Conservation (phyloP, 768 basidiomycete species). For the Chiua virens region DNA sequence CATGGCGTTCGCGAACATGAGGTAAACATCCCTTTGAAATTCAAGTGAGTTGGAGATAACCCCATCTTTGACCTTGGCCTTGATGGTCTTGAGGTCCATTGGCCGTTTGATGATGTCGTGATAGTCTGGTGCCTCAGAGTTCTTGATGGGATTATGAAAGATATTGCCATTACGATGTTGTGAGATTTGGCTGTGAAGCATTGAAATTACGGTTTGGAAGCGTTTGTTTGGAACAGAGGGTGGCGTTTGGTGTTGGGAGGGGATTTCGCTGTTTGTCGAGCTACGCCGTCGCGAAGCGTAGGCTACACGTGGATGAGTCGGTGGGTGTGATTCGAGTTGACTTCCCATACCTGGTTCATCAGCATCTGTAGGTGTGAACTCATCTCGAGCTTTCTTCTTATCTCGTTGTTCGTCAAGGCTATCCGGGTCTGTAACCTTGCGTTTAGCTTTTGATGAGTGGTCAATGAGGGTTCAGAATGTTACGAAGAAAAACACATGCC, state of each 20-base stretch:
- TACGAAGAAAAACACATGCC: conserved; percentile 4
- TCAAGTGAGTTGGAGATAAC: conserved; percentile 78
- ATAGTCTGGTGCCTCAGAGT: conserved; percentile 88
- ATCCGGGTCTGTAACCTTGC: conserved; percentile 25
- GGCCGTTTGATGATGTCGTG: conserved; percentile 91
- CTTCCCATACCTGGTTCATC: conserved; percentile 45
- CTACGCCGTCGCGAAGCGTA: conserved; percentile 20
- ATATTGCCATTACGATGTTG: conserved; percentile 87
- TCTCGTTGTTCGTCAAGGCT: conserved; percentile 26
- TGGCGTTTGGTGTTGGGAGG: conserved; percentile 13
- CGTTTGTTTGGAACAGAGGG: conserved; percentile 52
- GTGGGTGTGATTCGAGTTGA: too few relatives aligned
- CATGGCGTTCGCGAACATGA: conserved; percentile 97
- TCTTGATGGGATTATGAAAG: conserved; percentile 88
- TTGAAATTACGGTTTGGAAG: conserved; percentile 78
- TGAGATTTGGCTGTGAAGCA: conserved; percentile 80
- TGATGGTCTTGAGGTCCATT: conserved; percentile 94
- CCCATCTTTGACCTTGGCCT: conserved; percentile 81
- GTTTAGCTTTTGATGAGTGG: conserved; percentile 19
- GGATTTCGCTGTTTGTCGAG: conserved; percentile 16
- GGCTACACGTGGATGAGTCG: conserved; percentile 9
- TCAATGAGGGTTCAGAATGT: not conserved
- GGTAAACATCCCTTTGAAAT: conserved; percentile 84
- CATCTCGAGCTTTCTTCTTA: conserved; percentile 29
- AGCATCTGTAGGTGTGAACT: conserved; percentile 20